phyloP scores from a whole-genome alignment of 495 filamentous ascomycete genomes.

The Xylaria scruposa region DNA sequence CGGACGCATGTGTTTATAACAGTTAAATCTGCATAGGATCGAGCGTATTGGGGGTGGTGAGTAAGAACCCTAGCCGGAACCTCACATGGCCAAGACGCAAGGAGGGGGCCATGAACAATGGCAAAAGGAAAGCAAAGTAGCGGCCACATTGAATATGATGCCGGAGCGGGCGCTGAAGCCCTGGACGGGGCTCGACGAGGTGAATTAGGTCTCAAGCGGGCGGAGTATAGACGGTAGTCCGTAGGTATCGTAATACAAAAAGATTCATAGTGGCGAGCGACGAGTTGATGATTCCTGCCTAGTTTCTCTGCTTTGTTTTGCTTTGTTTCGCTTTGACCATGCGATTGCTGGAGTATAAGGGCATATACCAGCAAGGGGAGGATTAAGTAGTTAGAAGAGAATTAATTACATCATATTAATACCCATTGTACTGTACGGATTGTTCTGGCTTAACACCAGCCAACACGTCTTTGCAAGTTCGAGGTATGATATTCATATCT shows the following conservation, averaged over 20 bases:
- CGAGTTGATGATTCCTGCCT: neutral
- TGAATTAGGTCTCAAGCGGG: neutral
- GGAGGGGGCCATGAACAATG: neutral
- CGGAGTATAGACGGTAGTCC: neutral
- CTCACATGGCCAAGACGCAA: neutral
- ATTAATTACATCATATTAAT: neutral
- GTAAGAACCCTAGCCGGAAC: neutral
- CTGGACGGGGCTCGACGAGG: neutral
- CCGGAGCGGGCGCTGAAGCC: neutral
- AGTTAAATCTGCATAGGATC: neutral
- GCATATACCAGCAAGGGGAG: neutral
- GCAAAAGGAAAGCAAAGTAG: neutral
- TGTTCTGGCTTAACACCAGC: neutral
- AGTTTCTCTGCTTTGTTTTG: neutral
- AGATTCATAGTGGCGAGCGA: neutral
- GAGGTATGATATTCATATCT: neutral
- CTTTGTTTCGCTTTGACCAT: neutral
- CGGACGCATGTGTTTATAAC: neutral
- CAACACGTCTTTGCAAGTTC: neutral
- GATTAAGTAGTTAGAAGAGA: neutral
- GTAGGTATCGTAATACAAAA: neutral
- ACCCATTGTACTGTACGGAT: neutral
- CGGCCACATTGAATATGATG: conserved; percentile 5
- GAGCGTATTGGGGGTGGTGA: neutral
- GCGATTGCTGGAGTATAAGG: neutral